These are phyloP conservation scores for Oryza meridionalis DNA, from an alignment of 176 grass and related monocot genomes.

Conservation along the genomic window DNA sequence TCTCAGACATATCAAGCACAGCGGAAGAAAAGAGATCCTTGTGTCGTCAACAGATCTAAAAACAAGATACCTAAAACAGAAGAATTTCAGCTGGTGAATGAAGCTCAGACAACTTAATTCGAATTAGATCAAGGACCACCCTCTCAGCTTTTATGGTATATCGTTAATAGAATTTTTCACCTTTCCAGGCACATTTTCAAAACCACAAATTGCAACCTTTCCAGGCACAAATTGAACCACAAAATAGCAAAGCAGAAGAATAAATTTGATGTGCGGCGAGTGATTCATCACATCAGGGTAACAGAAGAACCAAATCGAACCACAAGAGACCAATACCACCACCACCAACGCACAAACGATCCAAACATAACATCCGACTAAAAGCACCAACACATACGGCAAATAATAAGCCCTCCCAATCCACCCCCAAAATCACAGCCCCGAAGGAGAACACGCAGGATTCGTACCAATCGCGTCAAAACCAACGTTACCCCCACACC, in stretches of 20 bases:
- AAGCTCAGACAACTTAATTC: background rate
- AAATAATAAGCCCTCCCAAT: background rate
- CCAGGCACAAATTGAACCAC: background rate
- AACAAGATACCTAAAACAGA: background rate
- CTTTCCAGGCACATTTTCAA: background rate
- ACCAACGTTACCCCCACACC: background rate
- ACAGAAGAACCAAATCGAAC: background rate
- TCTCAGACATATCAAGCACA: background rate
- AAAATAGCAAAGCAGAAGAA: background rate
- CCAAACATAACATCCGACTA: background rate
- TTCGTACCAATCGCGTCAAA: background rate
- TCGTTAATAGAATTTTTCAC: background rate
- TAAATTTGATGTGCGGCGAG: background rate
- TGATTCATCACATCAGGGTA: slow-evolving; percentile 3
- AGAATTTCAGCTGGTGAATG: slow-evolving; percentile 2
- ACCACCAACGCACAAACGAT: background rate
- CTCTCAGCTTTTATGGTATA: background rate
- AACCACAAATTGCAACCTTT: background rate
- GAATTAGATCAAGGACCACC: background rate
- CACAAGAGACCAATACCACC: background rate
- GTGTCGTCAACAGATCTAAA: slow-evolving; percentile 1
- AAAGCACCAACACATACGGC: background rate
- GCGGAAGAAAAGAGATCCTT: background rate
- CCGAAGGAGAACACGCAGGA: background rate
- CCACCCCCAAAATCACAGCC: background rate